These are phyloP conservation scores for Tricholoma hemisulphureum DNA, from an alignment of 768 basidiomycete genomes.

Conservation along the genomic window DNA sequence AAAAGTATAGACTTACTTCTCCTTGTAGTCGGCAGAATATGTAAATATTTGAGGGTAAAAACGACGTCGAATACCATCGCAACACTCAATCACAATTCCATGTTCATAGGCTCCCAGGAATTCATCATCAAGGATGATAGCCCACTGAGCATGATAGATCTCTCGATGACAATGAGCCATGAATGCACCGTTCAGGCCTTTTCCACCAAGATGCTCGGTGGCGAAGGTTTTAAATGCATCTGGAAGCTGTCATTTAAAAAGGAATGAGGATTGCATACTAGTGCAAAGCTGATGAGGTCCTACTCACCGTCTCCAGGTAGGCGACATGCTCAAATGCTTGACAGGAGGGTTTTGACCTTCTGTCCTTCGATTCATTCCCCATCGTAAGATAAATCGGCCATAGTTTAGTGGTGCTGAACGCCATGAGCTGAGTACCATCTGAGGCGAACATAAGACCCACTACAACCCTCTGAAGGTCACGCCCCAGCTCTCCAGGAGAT, in stretches of 20 bases:
- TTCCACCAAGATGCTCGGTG: background rate
- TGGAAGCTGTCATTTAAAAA: slow-evolving; percentile 2
- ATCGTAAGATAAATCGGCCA: slow-evolving; percentile 37
- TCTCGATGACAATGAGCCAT: slow-evolving; percentile 24
- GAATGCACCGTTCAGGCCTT: background rate
- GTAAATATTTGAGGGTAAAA: slow-evolving; percentile 27
- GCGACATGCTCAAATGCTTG: slow-evolving; percentile 27
- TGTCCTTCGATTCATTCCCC: slow-evolving; percentile 36
- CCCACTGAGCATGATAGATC: slow-evolving; percentile 24
- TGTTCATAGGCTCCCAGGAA: slow-evolving; percentile 22
- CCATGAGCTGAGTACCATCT: slow-evolving; percentile 29
- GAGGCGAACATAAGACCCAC: slow-evolving; percentile 27
- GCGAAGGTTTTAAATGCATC: slow-evolving; percentile 2
- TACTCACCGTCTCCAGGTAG: slow-evolving; percentile 25
- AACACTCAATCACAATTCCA: slow-evolving; percentile 20
- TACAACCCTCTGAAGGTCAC: slow-evolving; percentile 13
- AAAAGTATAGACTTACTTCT: slow-evolving; percentile 19
- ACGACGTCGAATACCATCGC: slow-evolving; percentile 18
- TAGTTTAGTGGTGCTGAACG: slow-evolving; percentile 19
- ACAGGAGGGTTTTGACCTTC: slow-evolving; percentile 18
- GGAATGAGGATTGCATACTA: too few relatives aligned
- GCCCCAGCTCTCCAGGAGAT: slow-evolving; percentile 4
- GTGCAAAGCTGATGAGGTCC: too few relatives aligned
- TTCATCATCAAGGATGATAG: slow-evolving; percentile 17
- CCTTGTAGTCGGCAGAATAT: slow-evolving; percentile 30